These are phyloP conservation scores for Penicillium herquei DNA, from an alignment of 495 filamentous ascomycete genomes.

Conservation along the genomic window DNA sequence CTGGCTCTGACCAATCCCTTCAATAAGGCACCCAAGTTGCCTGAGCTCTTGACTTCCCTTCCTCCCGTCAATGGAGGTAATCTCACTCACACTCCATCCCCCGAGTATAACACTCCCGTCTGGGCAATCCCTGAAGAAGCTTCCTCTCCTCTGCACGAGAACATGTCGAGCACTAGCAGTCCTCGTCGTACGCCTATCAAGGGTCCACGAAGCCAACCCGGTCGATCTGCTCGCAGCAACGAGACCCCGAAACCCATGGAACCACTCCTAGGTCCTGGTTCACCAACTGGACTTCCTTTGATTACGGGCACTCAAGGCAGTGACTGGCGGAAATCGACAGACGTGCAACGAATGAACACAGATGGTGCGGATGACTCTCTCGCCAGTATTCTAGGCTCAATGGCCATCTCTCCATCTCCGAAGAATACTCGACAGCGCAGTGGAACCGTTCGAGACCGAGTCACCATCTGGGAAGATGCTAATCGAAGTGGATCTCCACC, in stretches of 20 bases:
- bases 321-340: slow-evolving; percentile 24
- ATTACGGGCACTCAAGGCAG: slow-evolving; percentile 30
- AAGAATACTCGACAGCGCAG: slow-evolving; percentile 2
- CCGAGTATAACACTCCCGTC: slow-evolving; percentile 24
- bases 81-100: slow-evolving; percentile 36
- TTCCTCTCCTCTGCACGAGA: slow-evolving; percentile 26
- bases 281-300: slow-evolving; percentile 13
- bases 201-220: slow-evolving; percentile 40
- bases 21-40: slow-evolving; percentile 13
- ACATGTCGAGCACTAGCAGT: slow-evolving; percentile 25
- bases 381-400: slow-evolving; percentile 7
- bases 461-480: slow-evolving; percentile 43
- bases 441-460: slow-evolving; percentile 21
- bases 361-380: slow-evolving; percentile 13
- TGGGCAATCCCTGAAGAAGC: slow-evolving; percentile 30
- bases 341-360: slow-evolving; percentile 17
- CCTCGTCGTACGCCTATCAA: slow-evolving; percentile 38
- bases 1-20: slow-evolving; percentile 5
- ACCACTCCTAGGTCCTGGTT: slow-evolving; percentile 9
- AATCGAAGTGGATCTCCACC: slow-evolving; percentile 19
- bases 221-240: slow-evolving; percentile 20
- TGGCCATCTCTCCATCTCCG: slow-evolving; percentile 1
- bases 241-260: slow-evolving; percentile 18
- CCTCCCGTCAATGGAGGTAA: slow-evolving; percentile 20
- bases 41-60: slow-evolving; percentile 30